phyloP scores from a whole-genome alignment of 176 grass and related monocot genomes.

The Calamus simplicifolius region DNA sequence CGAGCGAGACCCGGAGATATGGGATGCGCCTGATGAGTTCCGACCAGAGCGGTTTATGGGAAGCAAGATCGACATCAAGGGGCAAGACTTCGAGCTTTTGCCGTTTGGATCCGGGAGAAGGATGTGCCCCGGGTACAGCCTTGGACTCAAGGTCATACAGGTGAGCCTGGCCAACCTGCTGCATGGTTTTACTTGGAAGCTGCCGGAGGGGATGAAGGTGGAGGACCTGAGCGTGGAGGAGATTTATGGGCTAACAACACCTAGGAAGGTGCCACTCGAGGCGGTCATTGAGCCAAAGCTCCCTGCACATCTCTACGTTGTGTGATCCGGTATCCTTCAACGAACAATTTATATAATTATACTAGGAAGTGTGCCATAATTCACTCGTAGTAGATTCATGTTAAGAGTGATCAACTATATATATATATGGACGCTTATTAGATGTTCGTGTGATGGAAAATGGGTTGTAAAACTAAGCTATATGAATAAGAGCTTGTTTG shows the following conservation, averaged over 20 bases:
- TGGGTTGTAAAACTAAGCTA: too few relatives aligned
- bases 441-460: too few relatives aligned
- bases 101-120: slow-evolving; percentile 47
- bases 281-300: slow-evolving; percentile 20
- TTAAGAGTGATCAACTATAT: too few relatives aligned
- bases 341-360: too few relatives aligned
- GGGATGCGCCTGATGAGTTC: slow-evolving; percentile 54
- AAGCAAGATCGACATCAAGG: slow-evolving; percentile 35
- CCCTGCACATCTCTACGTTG: slow-evolving; percentile 21
- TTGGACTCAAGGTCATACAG: slow-evolving; percentile 45
- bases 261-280: slow-evolving; percentile 28
- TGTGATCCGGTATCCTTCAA: too few relatives aligned
- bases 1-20: slow-evolving; percentile 32
- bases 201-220: slow-evolving; percentile 22
- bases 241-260: slow-evolving; percentile 21
- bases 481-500: too few relatives aligned
- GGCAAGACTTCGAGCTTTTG: slow-evolving; percentile 53
- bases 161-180: slow-evolving; percentile 44
- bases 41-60: slow-evolving; percentile 29
- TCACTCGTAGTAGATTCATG: too few relatives aligned
- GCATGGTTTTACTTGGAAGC: slow-evolving; percentile 45
- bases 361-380: too few relatives aligned
- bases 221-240: slow-evolving; percentile 58
- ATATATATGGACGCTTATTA: too few relatives aligned
- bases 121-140: slow-evolving; percentile 50